Evolutionary conservation across 108 stramenopile species (phyloP), one percentile per base, ranked within the genome.

Genomic region (Nitzschia inconspicua): DNA sequence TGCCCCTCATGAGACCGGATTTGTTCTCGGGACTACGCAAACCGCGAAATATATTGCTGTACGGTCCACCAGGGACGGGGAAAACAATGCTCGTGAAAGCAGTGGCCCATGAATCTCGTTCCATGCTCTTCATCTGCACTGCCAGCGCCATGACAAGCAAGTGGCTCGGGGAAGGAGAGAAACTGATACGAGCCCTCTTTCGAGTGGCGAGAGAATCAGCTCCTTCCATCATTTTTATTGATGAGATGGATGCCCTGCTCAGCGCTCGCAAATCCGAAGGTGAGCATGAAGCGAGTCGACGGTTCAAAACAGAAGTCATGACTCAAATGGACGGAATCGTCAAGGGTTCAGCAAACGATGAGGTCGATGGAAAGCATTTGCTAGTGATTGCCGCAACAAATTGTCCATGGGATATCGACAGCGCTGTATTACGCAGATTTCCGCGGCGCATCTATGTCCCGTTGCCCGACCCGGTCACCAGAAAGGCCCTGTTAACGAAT

Each of bases 221-320:
- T 6, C 96, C 96, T 8, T 79, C 89, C n/a, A 72, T 84, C 6
- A 67, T 96, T 19, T 98, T 98, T 73, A 66, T 98, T 40, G 97
- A 98, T 68, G 97, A 98, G 72, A 79, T 98, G 47, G 97, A 98
- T 65, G 82, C 93, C 3, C 66, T 98, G 9, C 65, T 90, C 24
- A 75, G 73, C n/a, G 67, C 55, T 44, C 75, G 89, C 20, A 70
- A 65, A 39, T 54, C 53, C 3, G 73, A 72, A 2, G 66, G 69
- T 25, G 95, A 98, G 55, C 97, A 96, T 65, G 95, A 98, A 60
- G 95, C 94, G 1, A 84, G 81, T 42, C 81, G 97, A 22, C 66
- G 96, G 23, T 91, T 98, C 52, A 98, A 98, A 58, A 96, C 95
- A 7, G 97, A 98, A 68, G 85, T 96, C 47, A 93, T 96, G 87